These are phyloP conservation scores for Carex myosuroides DNA, from an alignment of 176 grass and related monocot species.

Conservation along the genomic window DNA sequence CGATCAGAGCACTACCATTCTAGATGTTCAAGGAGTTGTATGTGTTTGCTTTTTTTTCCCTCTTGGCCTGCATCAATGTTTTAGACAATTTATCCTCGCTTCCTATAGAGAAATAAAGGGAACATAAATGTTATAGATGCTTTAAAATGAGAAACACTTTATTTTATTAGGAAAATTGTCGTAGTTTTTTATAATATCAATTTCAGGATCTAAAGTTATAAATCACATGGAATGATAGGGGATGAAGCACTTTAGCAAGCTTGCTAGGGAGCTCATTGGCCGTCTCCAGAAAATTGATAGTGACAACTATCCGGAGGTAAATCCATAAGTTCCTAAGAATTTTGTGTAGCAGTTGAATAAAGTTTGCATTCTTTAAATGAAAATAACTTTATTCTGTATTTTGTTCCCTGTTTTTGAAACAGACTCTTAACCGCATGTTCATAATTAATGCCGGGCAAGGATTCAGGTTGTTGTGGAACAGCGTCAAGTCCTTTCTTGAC, in stretches of 20 bases:
- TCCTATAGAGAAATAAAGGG: not conserved
- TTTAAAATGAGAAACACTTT: not conserved
- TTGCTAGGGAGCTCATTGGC: conserved; percentile 77
- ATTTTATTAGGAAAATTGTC: not conserved
- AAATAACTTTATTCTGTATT: not conserved
- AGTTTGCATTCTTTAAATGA: not conserved
- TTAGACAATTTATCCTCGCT: not conserved
- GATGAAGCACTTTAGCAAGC: conserved; percentile 91
- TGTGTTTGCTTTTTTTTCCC: conserved; percentile 17
- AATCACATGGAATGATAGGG: conserved; percentile 47
- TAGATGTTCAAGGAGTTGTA: conserved; percentile 98
- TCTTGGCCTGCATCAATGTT: not conserved
- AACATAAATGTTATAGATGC: not conserved
- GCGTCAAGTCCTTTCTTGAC: conserved; percentile 92
- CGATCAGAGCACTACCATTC: conserved; percentile 95
- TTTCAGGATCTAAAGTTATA: conserved; percentile 9
- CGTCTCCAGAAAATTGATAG: conserved; percentile 91
- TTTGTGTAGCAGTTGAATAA: not conserved
- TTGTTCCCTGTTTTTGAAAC: conserved; percentile 10
- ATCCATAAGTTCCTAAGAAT: not conserved
- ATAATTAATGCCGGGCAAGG: conserved; percentile 96
- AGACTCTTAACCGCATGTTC: conserved; percentile 95
- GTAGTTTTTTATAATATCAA: not conserved
- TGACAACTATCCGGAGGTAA: conserved; percentile 96
- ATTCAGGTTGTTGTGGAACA: conserved; percentile 88